Evolutionary conservation across 345 rosid genomes (phyloP), one percentile per base, ranked within the genome.

Genomic region (Populus davidiana): DNA sequence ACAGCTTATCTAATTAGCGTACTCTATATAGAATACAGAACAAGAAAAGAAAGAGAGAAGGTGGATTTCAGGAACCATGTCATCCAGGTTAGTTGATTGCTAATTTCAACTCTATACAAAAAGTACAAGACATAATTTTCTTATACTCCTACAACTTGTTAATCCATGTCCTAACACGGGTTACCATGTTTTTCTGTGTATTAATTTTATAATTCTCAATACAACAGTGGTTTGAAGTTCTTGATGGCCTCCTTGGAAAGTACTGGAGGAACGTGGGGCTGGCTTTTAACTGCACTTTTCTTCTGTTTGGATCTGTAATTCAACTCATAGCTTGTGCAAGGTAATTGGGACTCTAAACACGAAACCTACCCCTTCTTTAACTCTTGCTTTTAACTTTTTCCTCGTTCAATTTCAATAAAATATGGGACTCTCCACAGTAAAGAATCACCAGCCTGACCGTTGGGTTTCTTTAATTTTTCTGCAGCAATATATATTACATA

Each of bases 311-410:
- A 89, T 96, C 99, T 82, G 99, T 96, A 75, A 96, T 96, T 87
- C 99, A 96, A 67, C 98, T 96, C 90, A 96, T 96, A 67, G 99
- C 99, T 71, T 96, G 99, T 89, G 99, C 99, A 69, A 94, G 98
- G 98, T 41, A 8, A 41, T 91, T 59, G 29, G 27, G 5, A 86
- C 72, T 9, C 2, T 44, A 49, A 27, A 56, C 72, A n/a, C 6
- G 16, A 18, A 7, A 44, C 64, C 10, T 25, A 33, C 36, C 33
- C 21, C 47, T 10, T 31, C 23, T 59, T 68, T 79, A 78, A 82
- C 79, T 80, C 77, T 68, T 75, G 29, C 62, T 59, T 39, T 76
- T 67, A 72, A 74, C 69, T 41, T 6, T 77, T 23, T 50, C 59
- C 29, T 65, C 67, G 2, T 63, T 54, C 21, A 8, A 6, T 20